Percentiles rank a stretch among this genome's conserved stretches.
Conservation (phyloP, 2,329 filamentous ascomycete genomes). For the Macrophomina tecta region DNA sequence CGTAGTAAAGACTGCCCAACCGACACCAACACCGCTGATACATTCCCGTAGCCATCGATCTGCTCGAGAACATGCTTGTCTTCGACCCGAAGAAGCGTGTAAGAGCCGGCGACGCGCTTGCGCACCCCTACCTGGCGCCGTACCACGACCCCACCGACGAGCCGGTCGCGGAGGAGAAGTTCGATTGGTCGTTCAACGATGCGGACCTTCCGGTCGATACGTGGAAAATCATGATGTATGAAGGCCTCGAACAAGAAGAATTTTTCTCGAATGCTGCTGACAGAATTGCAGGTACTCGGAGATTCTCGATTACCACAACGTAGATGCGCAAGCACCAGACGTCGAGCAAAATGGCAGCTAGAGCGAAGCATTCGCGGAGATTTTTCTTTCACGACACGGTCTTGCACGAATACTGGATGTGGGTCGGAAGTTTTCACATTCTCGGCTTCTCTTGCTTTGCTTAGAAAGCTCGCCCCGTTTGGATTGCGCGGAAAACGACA, state of each 20-base stretch:
- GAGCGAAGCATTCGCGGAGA: background rate
- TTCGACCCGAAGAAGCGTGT: constrained; percentile 98
- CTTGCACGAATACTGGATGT: background rate
- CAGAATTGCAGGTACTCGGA: constrained; percentile 81
- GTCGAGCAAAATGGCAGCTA: constrained; percentile 35
- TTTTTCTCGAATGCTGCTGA: background rate
- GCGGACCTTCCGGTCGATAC: constrained; percentile 96
- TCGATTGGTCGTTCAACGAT: constrained; percentile 99
- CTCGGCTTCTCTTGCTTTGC: constrained; percentile 22
- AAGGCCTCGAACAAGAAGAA: background rate
- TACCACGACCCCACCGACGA: constrained; percentile 99
- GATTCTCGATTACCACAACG: constrained; percentile 97
- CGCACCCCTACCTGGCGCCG: constrained; percentile 90
- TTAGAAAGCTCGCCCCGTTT: constrained; percentile 24
- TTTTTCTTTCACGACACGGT: background rate
- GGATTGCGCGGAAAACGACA: constrained; percentile 1
- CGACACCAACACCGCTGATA: background rate
- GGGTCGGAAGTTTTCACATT: background rate
- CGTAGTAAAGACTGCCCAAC: constrained; percentile 36
- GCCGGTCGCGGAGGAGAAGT: constrained; percentile 94
- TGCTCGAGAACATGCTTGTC: constrained; percentile 95
- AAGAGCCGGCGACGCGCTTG: constrained; percentile 82
- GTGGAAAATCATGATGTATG: constrained; percentile 99
- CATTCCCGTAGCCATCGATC: constrained; percentile 73
- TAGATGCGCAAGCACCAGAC: constrained; percentile 60